Conservation (phyloP, 805 yeast species). For the Priceomyces carsonii region DNA sequence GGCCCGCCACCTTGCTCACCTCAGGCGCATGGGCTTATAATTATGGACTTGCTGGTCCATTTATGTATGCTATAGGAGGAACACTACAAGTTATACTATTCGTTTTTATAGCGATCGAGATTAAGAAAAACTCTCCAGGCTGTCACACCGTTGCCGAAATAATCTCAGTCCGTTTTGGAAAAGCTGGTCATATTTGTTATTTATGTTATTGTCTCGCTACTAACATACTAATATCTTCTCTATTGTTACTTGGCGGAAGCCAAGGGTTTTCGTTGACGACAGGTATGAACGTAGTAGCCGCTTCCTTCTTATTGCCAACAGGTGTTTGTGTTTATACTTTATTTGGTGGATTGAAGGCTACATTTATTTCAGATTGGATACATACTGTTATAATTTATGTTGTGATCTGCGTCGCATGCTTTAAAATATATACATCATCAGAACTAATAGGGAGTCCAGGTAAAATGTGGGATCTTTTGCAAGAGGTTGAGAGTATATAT, state of each 20-base stretch:
- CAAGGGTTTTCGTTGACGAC: slow-evolving; percentile 76
- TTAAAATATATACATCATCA: slow-evolving; percentile 18
- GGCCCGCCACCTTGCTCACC: slow-evolving; percentile 35
- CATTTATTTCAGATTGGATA: slow-evolving; percentile 27
- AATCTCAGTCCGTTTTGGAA: slow-evolving; percentile 23
- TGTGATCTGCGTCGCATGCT: slow-evolving; percentile 22
- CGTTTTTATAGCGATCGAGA: slow-evolving; percentile 19
- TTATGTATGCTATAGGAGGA: slow-evolving; percentile 36
- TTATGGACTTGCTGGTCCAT: slow-evolving; percentile 45
- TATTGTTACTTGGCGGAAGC: slow-evolving; percentile 35
- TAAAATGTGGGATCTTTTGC: slow-evolving; percentile 27
- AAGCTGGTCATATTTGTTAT: slow-evolving; percentile 24
- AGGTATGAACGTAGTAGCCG: slow-evolving; percentile 56
- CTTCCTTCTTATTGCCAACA: slow-evolving; percentile 22
- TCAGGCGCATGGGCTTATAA: slow-evolving; percentile 39
- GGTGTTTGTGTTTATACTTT: slow-evolving; percentile 24
- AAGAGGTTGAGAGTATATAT: slow-evolving; percentile 22
- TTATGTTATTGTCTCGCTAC: slow-evolving; percentile 24
- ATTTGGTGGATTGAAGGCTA: slow-evolving; percentile 75
- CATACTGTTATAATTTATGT: slow-evolving; percentile 25
- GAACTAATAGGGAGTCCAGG: slow-evolving; percentile 23
- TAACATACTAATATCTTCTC: slow-evolving; percentile 21
- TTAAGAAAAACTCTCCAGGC: slow-evolving; percentile 13
- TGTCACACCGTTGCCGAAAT: slow-evolving; percentile 6
- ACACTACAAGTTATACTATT: slow-evolving; percentile 17